Conservation (phyloP, 176 grass and related monocot genomes). For the Rhipidocladum racemiflorum region DNA sequence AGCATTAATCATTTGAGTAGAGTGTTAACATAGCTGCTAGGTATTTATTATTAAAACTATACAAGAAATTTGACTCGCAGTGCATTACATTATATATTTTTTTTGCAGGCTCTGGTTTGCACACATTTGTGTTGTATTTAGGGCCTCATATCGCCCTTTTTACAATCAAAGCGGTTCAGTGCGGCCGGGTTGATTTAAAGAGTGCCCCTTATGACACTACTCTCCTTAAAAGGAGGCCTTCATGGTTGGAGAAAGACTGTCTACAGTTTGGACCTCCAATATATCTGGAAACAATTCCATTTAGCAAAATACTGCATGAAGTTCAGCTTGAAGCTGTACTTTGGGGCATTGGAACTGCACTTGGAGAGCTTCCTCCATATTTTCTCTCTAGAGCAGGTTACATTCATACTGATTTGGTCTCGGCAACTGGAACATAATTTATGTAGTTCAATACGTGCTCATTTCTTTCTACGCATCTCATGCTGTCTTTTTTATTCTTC, state of each 20-base stretch:
- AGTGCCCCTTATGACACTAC: constrained; percentile 89
- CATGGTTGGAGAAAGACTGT: constrained; percentile 95
- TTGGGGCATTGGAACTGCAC: constrained; percentile 95
- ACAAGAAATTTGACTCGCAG: not conserved
- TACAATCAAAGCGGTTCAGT: constrained; percentile 89
- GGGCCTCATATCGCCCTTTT: constrained; percentile 92
- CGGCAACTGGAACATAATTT: not conserved
- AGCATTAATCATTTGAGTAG: not conserved
- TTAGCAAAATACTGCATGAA: constrained; percentile 75
- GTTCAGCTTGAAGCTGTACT: constrained; percentile 92
- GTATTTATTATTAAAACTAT: not conserved
- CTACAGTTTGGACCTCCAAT: constrained; percentile 70
- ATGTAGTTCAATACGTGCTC: not conserved
- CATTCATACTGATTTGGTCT: constrained; percentile 12
- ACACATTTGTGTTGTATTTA: constrained; percentile 95
- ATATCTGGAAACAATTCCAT: constrained; percentile 66
- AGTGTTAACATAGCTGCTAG: not conserved
- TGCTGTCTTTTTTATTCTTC: not conserved
- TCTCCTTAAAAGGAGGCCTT: constrained; percentile 68
- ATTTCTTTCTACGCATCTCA: not conserved
- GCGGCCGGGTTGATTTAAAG: constrained; percentile 85
- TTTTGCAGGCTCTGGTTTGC: constrained; percentile 81
- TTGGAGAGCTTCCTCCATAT: constrained; percentile 97
- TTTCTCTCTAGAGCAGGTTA: constrained; percentile 96
- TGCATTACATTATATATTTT: constrained; percentile 17